Evolutionary conservation across 2,329 filamentous ascomycete genomes (phyloP), one percentile per base, ranked within the genome.

Genomic region (Alternaria atra): DNA sequence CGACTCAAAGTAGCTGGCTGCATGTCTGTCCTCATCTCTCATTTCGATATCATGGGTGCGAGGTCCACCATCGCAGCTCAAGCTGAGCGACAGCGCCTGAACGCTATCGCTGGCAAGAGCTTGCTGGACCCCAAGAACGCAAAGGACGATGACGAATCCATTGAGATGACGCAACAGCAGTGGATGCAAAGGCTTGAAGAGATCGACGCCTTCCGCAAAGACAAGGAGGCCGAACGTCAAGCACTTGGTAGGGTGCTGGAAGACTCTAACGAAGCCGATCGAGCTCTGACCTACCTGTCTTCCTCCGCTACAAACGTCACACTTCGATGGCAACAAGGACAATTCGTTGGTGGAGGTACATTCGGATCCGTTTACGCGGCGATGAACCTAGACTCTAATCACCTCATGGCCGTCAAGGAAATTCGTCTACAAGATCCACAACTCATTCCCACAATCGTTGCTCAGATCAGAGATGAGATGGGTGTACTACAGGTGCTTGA

Each of bases 11-110:
- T 99, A 5, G 93, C 93, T 8, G 94, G 94, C 0, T 99, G 95
- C 79, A 99, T 99, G 95, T 94, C 93, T 20, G 86, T 99, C 25
- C 84, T 99, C 50, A 98, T 99, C 68, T 97, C 94, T 9, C 95
- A 99, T 79, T 99, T 99, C 73, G 95, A 99, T 78, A 98, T 99
- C 79, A 97, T 99, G 91, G 95, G 95, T 25, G 95, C 95, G 27
- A 89, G 94, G 72, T 97, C 94, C 6, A 97, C 90, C 42, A 85
- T 97, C 64, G 95, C 95, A 10, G 95, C 95, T 5, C 93, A 97
- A 80, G 93, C 93, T 2, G 95, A 99, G 80, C 94, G 93, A 77
- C 92, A 97, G 75, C 87, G 92, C 43, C 86, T 94, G 67, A 94
- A 97, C 71, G 90, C 92, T 29, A 83, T 93, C 60, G 87, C 91